phyloP scores from a whole-genome alignment of 2,329 filamentous ascomycete species.

The Sclerotinia sclerotiorum region DNA sequence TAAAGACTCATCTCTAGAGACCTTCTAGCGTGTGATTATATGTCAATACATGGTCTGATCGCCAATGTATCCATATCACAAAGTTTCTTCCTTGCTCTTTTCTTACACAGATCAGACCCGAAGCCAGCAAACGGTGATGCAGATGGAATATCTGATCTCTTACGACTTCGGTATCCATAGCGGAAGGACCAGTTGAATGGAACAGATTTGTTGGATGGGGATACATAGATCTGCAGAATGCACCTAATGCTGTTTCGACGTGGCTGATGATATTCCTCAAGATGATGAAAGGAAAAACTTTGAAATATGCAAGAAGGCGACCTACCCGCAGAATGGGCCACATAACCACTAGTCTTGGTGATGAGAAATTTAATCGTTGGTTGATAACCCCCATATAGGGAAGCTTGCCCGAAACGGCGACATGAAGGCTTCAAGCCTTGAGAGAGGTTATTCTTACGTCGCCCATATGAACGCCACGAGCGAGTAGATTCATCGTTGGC shows the following conservation, averaged over 20 bases:
- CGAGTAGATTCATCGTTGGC: slow-evolving; percentile 20
- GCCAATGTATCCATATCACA: slow-evolving; percentile 10
- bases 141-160: slow-evolving; percentile 29
- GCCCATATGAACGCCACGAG: slow-evolving; percentile 16
- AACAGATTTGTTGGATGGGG: slow-evolving; percentile 26
- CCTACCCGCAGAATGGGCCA: slow-evolving; percentile 4
- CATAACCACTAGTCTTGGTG: neutral
- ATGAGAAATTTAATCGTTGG: slow-evolving; percentile 8
- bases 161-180: slow-evolving; percentile 13
- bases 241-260: slow-evolving; percentile 19
- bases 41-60: slow-evolving; percentile 12
- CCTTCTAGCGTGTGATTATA: slow-evolving; percentile 7
- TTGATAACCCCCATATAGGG: neutral
- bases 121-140: slow-evolving; percentile 30
- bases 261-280: slow-evolving; percentile 21
- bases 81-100: slow-evolving; percentile 20
- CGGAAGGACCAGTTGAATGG: slow-evolving; percentile 23
- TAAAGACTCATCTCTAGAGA: slow-evolving; percentile 1
- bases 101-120: slow-evolving; percentile 12
- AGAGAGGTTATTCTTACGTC: slow-evolving; percentile 12
- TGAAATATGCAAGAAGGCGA: slow-evolving; percentile 31
- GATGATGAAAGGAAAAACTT: slow-evolving; percentile 16
- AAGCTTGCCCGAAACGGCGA: slow-evolving; percentile 5
- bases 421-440: slow-evolving; percentile 10
- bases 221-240: slow-evolving; percentile 26